A percentile compares a stretch with the other conserved stretches of the same genome.
phyloP scores from a whole-genome alignment of 1,284 basidiomycete genomes.

The Cutaneotrichosporon sp. region DNA sequence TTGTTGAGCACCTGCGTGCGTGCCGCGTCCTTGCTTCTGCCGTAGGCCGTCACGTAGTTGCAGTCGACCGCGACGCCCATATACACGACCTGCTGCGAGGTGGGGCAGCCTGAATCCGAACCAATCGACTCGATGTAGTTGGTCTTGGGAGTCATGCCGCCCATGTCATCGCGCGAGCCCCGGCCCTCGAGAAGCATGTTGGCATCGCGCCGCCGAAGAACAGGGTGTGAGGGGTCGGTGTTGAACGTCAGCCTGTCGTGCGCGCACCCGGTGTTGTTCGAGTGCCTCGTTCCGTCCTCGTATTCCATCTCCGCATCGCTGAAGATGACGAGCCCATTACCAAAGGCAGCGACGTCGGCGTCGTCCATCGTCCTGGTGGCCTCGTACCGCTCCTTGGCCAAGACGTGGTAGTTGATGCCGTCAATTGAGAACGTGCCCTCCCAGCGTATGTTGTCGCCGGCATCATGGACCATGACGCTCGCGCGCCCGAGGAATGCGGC shows the following conservation, averaged over 20 bases:
- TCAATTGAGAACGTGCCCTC: conserved; percentile 73
- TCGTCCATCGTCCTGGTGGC: conserved; percentile 60
- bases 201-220: conserved; percentile 32
- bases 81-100: conserved; percentile 68
- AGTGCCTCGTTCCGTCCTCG: conserved; percentile 21
- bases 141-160: conserved; percentile 27
- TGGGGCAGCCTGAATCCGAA: conserved; percentile 69
- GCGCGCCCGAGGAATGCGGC: conserved; percentile 63
- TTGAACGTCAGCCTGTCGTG: conserved; percentile 72
- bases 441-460: conserved; percentile 61
- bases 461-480: conserved; percentile 66
- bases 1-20: conserved; percentile 71
- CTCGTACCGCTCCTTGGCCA: conserved; percentile 70
- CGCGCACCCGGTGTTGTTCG: conserved; percentile 56
- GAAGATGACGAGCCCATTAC: conserved; percentile 66
- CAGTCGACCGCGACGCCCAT: conserved; percentile 84
- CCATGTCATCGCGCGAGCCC: conserved; percentile 39
- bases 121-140: conserved; percentile 72
- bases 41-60: conserved; percentile 67
- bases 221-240: conserved; percentile 61
- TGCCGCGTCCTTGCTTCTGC: conserved; percentile 61
- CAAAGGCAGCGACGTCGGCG: conserved; percentile 58
- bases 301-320: conserved; percentile 53
- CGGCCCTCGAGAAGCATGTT: neutral
- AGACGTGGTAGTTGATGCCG: conserved; percentile 70